Percentiles rank a stretch among this genome's conserved stretches.
These are phyloP conservation scores for Neocatenulostroma microsporum DNA, from an alignment of 2,329 filamentous ascomycete genomes.

Conservation along the genomic window DNA sequence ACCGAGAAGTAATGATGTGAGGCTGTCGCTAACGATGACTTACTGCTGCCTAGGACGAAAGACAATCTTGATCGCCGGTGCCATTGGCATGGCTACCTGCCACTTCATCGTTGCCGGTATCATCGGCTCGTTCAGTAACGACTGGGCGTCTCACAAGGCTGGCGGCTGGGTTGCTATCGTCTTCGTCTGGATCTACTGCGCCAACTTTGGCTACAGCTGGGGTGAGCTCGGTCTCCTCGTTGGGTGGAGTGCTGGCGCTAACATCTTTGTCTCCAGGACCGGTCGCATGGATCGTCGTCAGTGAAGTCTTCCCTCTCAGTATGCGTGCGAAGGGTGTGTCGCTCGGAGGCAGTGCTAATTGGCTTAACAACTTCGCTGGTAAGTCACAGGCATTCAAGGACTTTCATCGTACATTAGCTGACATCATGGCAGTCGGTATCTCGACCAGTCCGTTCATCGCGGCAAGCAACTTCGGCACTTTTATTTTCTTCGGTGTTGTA, in stretches of 20 bases:
- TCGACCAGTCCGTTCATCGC: constrained; percentile 16
- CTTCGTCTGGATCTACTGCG: constrained; percentile 67
- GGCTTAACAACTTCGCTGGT: constrained; percentile 22
- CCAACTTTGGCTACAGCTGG: constrained; percentile 69
- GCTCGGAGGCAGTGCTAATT: constrained; percentile 15
- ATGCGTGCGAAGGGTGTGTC: constrained; percentile 23
- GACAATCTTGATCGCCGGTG: constrained; percentile 31
- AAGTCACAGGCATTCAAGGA: too few relatives aligned
- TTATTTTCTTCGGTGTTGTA: constrained; percentile 19
- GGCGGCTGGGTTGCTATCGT: constrained; percentile 62
- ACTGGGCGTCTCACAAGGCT: constrained; percentile 54
- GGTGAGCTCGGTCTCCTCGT: too few relatives aligned
- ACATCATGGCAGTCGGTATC: too few relatives aligned
- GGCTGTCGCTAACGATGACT: too few relatives aligned
- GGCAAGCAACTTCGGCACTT: constrained; percentile 15
- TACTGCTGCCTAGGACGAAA: constrained; percentile 38
- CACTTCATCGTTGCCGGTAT: constrained; percentile 41
- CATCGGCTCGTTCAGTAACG: constrained; percentile 51
- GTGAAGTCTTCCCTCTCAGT: constrained; percentile 22
- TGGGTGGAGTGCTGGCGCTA: too few relatives aligned
- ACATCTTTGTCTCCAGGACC: too few relatives aligned
- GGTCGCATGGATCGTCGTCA: constrained; percentile 55
- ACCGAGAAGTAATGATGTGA: too few relatives aligned
- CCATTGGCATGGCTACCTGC: constrained; percentile 37
- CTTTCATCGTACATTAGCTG: too few relatives aligned